Evolutionary conservation across 2,329 filamentous ascomycete genomes (phyloP).

Genomic region (Aspergillus sp.): DNA sequence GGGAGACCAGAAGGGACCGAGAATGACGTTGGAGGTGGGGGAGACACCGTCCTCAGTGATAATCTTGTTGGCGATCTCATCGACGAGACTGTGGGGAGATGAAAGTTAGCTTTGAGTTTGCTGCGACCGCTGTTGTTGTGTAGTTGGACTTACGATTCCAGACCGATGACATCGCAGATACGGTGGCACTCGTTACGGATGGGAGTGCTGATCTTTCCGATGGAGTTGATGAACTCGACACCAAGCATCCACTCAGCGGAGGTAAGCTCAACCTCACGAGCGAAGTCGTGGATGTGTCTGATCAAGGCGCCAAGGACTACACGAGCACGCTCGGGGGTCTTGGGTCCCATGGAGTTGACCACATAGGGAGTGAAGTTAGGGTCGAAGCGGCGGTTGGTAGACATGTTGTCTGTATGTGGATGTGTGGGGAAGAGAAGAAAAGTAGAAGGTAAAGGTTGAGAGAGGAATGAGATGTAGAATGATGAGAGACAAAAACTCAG

Average conservation of each 20-base stretch:
- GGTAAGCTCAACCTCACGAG: slow-evolving; percentile 74
- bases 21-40: slow-evolving; percentile 74
- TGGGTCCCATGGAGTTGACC: slow-evolving; percentile 71
- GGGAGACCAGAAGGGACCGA: slow-evolving; percentile 77
- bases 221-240: slow-evolving; percentile 73
- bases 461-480: neutral
- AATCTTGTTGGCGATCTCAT: slow-evolving; percentile 74
- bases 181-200: slow-evolving; percentile 75
- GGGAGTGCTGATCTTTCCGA: slow-evolving; percentile 68
- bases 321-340: slow-evolving; percentile 65
- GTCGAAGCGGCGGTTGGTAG: slow-evolving; percentile 50
- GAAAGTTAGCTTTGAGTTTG: slow-evolving; percentile 29
- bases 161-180: slow-evolving; percentile 71
- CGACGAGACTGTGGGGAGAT: slow-evolving; percentile 61
- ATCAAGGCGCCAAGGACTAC: slow-evolving; percentile 66
- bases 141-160: slow-evolving; percentile 57
- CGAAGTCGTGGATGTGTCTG: slow-evolving; percentile 75
- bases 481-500: slow-evolving; percentile 3
- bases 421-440: neutral
- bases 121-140: slow-evolving; percentile 11
- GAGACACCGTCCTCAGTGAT: slow-evolving; percentile 62
- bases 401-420: slow-evolving; percentile 21
- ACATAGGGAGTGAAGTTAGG: slow-evolving; percentile 75
- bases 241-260: slow-evolving; percentile 76
- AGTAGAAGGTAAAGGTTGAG: neutral